Evolutionary conservation across 169 alveolate genomes (phyloP).

Genomic region (Plasmodium yoelii): DNA sequence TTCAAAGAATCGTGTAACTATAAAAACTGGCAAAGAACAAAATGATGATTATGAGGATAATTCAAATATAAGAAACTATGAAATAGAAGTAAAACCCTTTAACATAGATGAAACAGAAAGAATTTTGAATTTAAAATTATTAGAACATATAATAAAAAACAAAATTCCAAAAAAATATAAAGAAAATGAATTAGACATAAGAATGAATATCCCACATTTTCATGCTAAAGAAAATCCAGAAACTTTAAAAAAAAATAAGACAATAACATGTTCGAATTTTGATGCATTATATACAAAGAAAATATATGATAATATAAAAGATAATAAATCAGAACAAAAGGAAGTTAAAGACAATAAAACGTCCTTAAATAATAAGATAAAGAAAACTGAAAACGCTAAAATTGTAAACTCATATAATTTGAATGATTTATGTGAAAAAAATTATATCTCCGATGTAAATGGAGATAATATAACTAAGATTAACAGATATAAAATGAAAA

Average conservation of each 20-base stretch:
- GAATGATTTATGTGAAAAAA: constrained; percentile 20
- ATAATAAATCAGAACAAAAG: constrained; percentile 12
- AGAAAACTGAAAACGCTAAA: neutral
- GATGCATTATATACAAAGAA: constrained; percentile 20
- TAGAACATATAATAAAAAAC: constrained; percentile 45
- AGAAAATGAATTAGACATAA: constrained; percentile 11
- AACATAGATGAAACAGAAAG: constrained; percentile 57
- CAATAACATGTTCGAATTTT: neutral
- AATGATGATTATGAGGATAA: constrained; percentile 17
- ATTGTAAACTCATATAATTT: constrained; percentile 21
- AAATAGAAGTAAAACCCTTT: constrained; percentile 40
- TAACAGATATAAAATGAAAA: constrained; percentile 9
- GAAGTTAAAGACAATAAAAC: constrained; percentile 27
- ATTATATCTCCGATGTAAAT: neutral
- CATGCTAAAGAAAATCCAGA: constrained; percentile 6
- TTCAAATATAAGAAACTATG: constrained; percentile 5
- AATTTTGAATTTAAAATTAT: constrained; percentile 34
- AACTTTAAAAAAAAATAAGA: constrained; percentile 34
- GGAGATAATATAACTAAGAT: neutral
- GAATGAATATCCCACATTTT: neutral
- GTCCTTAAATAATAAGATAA: constrained; percentile 8
- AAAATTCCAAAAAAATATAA: constrained; percentile 11
- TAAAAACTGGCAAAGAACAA: constrained; percentile 9
- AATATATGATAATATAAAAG: constrained; percentile 14
- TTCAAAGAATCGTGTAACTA: constrained; percentile 1